Percentiles rank a stretch among this genome's conserved stretches.
These are phyloP conservation scores for Lactarius psammicola DNA, from an alignment of 768 basidiomycete species.

Conservation along the genomic window DNA sequence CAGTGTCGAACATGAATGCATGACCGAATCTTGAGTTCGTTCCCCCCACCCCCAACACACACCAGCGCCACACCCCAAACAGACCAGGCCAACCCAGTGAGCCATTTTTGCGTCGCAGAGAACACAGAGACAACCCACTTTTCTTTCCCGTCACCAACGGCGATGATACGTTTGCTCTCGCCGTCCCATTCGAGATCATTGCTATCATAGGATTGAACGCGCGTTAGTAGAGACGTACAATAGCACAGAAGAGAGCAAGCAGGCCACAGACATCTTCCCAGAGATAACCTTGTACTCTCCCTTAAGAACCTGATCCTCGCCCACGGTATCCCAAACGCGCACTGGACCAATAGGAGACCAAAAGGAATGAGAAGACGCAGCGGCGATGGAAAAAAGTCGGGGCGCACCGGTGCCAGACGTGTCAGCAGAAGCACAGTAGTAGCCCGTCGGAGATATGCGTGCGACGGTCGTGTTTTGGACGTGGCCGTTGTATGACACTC, in stretches of 20 bases:
- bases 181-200: constrained; percentile 97
- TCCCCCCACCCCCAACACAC: neutral
- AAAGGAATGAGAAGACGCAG: constrained; percentile 7
- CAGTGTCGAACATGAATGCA: constrained; percentile 81
- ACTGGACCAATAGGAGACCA: constrained; percentile 57
- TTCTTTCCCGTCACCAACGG: constrained; percentile 89
- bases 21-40: constrained; percentile 61
- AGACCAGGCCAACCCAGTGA: too few species aligned
- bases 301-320: constrained; percentile 80
- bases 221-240: neutral
- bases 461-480: constrained; percentile 85
- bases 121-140: constrained; percentile 48
- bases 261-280: constrained; percentile 64
- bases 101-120: neutral
- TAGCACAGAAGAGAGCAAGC: neutral
- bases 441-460: constrained; percentile 88
- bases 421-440: constrained; percentile 93
- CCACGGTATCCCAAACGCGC: constrained; percentile 90
- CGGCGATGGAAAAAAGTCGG: neutral
- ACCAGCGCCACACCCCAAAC: neutral
- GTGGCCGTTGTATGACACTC: constrained; percentile 74
- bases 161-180: constrained; percentile 94
- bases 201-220: constrained; percentile 39
- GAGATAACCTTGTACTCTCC: constrained; percentile 74
- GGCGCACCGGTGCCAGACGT: constrained; percentile 69